A percentile compares a stretch with the other conserved stretches of the same genome.
These are phyloP conservation scores for Capsicum rhomboideum DNA, from an alignment of 257 asterid species.

Conservation along the genomic window DNA sequence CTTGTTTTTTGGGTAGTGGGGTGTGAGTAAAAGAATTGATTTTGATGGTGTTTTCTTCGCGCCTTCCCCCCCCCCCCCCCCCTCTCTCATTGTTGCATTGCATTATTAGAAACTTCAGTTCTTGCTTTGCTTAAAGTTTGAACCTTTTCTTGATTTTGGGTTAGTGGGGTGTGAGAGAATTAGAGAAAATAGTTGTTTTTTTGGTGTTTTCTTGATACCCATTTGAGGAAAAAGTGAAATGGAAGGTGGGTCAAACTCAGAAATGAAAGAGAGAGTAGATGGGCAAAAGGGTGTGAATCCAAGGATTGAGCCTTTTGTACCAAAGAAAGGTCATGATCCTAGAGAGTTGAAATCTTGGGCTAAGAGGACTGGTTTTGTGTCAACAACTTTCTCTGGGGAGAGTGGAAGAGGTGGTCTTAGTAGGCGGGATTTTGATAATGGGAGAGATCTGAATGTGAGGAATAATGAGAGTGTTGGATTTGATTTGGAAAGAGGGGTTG, in stretches of 20 bases:
- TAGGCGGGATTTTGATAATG: slow-evolving; percentile 33
- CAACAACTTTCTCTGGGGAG: slow-evolving; percentile 73
- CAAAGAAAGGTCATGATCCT: slow-evolving; percentile 63
- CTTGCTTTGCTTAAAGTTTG: neutral
- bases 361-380: slow-evolving; percentile 87
- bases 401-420: slow-evolving; percentile 33
- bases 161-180: neutral
- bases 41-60: slow-evolving; percentile 7
- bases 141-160: neutral
- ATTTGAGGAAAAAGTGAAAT: slow-evolving; percentile 29
- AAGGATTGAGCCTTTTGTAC: slow-evolving; percentile 74
- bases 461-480: slow-evolving; percentile 12
- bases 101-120: neutral
- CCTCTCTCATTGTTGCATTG: too few species aligned
- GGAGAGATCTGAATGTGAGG: slow-evolving; percentile 21
- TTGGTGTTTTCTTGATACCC: too few species aligned
- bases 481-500: slow-evolving; percentile 65
- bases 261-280: slow-evolving; percentile 27
- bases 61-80: slow-evolving; percentile 13
- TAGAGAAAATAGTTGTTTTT: neutral
- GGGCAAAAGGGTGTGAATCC: slow-evolving; percentile 38
- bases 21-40: neutral
- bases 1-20: slow-evolving; percentile 3
- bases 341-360: slow-evolving; percentile 97
- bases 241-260: slow-evolving; percentile 73